Evolutionary conservation across 768 basidiomycete genomes (phyloP), one percentile per base, ranked within the genome.

Genomic region (Pleurotus giganteus): DNA sequence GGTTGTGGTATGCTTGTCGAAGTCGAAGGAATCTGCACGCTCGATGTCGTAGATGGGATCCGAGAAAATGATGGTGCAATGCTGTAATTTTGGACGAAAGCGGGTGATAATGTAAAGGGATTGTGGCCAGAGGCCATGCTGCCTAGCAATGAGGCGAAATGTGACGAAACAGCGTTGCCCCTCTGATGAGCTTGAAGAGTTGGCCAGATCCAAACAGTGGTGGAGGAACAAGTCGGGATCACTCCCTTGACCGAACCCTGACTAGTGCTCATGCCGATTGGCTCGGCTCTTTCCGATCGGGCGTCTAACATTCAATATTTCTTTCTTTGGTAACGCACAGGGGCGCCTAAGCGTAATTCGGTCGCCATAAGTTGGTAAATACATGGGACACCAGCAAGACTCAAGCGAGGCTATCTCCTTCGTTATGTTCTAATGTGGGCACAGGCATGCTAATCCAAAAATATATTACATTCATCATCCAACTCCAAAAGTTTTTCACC

Each of bases 1-100:
- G 78, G 63, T 7, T 65, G 58, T 8, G 42, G 36, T 8, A 47
- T 23, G 17, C 32, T 32, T 17, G 39, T 39, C 21, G 58, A 36
- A 26, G 51, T 21, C 15, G 53, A 2, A 8, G 31, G 31, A 34
- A 19, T 19, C 23, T 34, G 31, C 4, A 17, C 27, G 15, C 12
- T n/a, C 1, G 47, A 0, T 1, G 47, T 49, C 32, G 49, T 26
- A 11, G 49, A 37, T 23, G 49, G 7, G 29, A 51, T 11, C 12
- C 49, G 49, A 34, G 49, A 51, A 37, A 27, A 17, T 2, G 34
- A 37, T 6, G 49, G 31, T 13, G 31, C 13, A 24, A 19, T 51
- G 21, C 26, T 37, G 49, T 19, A 51, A 23, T 29, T 32, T 37
- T 51, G 49, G 7, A 19, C 34, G 19, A 51, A 51, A 15, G 49